Percentiles rank a stretch among this genome's conserved stretches.
Conservation (phyloP, 1,284 basidiomycete genomes). For the Sphaerobolus stellatus region DNA sequence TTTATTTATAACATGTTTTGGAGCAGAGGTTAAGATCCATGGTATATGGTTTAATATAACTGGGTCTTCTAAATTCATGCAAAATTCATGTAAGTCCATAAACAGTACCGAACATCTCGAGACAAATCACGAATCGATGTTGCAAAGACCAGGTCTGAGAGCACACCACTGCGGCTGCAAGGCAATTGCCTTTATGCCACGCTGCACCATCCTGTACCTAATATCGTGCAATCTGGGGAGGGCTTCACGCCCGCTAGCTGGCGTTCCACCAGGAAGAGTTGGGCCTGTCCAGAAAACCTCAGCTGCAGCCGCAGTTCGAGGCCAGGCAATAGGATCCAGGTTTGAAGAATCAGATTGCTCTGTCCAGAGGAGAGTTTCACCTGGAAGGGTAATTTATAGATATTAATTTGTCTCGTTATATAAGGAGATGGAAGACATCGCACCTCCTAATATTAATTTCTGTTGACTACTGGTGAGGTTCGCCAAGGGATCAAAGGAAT, state of each 20-base stretch:
- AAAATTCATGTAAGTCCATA: too few species aligned
- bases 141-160: conserved; percentile 62
- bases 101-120: too few species aligned
- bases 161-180: conserved; percentile 85
- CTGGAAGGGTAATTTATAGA: conserved; percentile 33
- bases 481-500: conserved; percentile 71
- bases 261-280: conserved; percentile 28
- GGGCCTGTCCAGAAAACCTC: conserved; percentile 84
- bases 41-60: too few species aligned
- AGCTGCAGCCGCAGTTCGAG: conserved; percentile 73
- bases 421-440: conserved; percentile 18
- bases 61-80: too few species aligned
- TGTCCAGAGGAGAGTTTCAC: conserved; percentile 74
- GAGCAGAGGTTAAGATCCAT: too few species aligned
- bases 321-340: conserved; percentile 75
- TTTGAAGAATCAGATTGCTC: conserved; percentile 74
- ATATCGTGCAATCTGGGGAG: conserved; percentile 77
- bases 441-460: conserved; percentile 66
- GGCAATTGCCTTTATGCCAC: conserved; percentile 66
- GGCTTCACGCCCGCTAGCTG: conserved; percentile 57
- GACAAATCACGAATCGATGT: conserved; percentile 37
- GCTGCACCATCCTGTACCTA: conserved; percentile 63
- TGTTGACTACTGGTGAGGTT: conserved; percentile 51
- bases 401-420: conserved; percentile 4
- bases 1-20: too few species aligned